Evolutionary conservation across 352 stramenopile species (phyloP).

Genomic region (Globisporangium spinosum): DNA sequence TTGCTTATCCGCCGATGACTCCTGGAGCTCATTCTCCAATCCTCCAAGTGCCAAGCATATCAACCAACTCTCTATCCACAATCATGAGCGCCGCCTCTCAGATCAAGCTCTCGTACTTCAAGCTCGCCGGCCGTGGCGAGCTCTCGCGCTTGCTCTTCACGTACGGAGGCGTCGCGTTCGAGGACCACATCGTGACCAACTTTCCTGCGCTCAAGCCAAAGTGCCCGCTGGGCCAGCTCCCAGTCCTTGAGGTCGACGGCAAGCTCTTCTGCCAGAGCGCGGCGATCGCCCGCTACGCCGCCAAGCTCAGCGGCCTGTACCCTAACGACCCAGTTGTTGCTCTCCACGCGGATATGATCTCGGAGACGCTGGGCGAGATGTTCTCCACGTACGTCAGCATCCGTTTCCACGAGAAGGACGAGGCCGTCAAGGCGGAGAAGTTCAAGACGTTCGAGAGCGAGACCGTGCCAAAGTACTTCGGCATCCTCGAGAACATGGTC

Average conservation of each 20-base stretch:
- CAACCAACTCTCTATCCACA: conserved; percentile 9
- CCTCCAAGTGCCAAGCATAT: conserved; percentile 10
- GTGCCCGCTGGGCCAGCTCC: conserved; percentile 40
- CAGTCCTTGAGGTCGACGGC: conserved; percentile 35
- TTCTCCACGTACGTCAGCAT: conserved; percentile 20
- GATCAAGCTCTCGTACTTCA: conserved; percentile 71
- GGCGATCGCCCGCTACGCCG: conserved; percentile 42
- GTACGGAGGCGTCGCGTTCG: conserved; percentile 38
- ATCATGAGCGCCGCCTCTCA: conserved; percentile 7
- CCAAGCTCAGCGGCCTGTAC: conserved; percentile 34
- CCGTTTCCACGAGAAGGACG: conserved; percentile 30
- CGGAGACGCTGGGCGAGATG: conserved; percentile 19
- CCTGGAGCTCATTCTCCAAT: conserved; percentile 2
- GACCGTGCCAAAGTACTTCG: conserved; percentile 20
- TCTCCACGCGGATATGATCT: conserved; percentile 27
- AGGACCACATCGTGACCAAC: conserved; percentile 30
- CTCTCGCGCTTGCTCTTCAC: conserved; percentile 41
- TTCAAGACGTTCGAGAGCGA: conserved; percentile 5
- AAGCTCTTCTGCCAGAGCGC: conserved; percentile 33
- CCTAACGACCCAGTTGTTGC: conserved; percentile 24
- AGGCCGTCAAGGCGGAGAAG: conserved; percentile 15
- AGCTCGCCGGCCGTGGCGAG: conserved; percentile 41
- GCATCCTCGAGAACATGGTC: conserved; percentile 39
- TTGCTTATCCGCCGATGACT: conserved; percentile 24
- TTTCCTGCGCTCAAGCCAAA: conserved; percentile 35